Percentiles rank a stretch among this genome's conserved stretches.
phyloP scores from a whole-genome alignment of 345 rosid genomes.

The Dipteronia dyeriana region DNA sequence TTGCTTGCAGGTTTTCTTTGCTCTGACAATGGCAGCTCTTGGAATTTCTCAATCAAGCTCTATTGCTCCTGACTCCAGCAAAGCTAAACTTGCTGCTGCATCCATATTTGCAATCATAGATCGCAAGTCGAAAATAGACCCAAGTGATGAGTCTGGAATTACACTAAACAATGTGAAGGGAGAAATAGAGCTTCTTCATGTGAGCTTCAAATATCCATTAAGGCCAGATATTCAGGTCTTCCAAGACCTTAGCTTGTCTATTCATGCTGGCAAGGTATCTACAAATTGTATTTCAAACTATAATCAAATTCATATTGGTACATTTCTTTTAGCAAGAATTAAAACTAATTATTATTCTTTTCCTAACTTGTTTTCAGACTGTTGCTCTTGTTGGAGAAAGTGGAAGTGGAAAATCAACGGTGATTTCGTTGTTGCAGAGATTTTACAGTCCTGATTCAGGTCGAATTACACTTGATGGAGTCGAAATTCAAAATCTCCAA shows the following conservation, averaged over 20 bases:
- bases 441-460: constrained; percentile 86
- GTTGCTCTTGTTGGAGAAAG: constrained; percentile 90
- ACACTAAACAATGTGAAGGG: constrained; percentile 56
- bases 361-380: constrained; percentile 44
- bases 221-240: constrained; percentile 77
- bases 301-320: neutral
- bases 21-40: constrained; percentile 59
- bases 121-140: constrained; percentile 61
- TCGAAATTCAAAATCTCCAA: constrained; percentile 57
- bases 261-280: constrained; percentile 69
- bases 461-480: constrained; percentile 66
- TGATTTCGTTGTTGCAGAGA: constrained; percentile 66
- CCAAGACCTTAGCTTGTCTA: constrained; percentile 59
- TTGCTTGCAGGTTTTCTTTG: constrained; percentile 67
- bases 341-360: neutral
- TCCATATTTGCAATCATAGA: constrained; percentile 70
- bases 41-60: constrained; percentile 78
- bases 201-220: constrained; percentile 71
- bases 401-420: constrained; percentile 85
- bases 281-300: neutral
- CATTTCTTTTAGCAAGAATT: neutral
- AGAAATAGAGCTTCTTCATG: constrained; percentile 62
- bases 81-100: constrained; percentile 65
- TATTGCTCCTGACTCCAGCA: constrained; percentile 56
- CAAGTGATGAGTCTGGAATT: constrained; percentile 68